These are phyloP conservation scores for Kitagawia praeruptora DNA, from an alignment of 129 eudicot genomes.

Conservation along the genomic window DNA sequence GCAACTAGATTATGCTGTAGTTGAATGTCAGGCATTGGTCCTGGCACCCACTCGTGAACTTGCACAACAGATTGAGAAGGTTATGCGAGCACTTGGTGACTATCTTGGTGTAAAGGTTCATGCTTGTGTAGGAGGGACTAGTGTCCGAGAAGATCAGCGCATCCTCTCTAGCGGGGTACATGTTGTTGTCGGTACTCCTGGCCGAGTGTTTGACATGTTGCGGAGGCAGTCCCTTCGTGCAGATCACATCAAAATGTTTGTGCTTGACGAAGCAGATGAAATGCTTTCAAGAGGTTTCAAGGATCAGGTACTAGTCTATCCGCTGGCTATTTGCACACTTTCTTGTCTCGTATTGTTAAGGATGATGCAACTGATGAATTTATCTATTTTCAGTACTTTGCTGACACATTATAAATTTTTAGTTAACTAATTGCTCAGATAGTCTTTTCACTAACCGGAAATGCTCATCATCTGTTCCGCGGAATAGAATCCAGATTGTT, in stretches of 20 bases:
- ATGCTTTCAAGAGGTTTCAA: constrained; percentile 59
- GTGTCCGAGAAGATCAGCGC: constrained; percentile 54
- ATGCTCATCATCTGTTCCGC: background rate
- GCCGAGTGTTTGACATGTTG: constrained; percentile 59
- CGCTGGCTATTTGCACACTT: background rate
- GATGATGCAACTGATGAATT: background rate
- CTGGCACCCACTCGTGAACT: constrained; percentile 64
- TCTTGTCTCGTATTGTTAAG: background rate
- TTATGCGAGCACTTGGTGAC: constrained; percentile 58
- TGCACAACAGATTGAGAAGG: constrained; percentile 62
- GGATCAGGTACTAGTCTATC: constrained; percentile 41
- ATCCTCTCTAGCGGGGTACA: constrained; percentile 56
- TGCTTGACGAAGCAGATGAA: constrained; percentile 57
- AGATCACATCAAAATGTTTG: constrained; percentile 45
- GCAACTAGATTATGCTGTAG: constrained; percentile 41
- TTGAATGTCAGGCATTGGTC: constrained; percentile 55
- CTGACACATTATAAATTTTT: background rate
- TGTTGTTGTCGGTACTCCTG: constrained; percentile 62
- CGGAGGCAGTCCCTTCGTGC: constrained; percentile 57
- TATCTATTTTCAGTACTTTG: background rate
- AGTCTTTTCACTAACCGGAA: background rate
- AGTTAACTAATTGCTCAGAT: background rate
- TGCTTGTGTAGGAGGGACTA: constrained; percentile 61
- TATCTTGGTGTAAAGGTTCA: constrained; percentile 59
- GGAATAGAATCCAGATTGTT: background rate